Base-by-base conservation (phyloP, 495 filamentous ascomycete genomes). In the Penicillium riverlandense region DNA sequence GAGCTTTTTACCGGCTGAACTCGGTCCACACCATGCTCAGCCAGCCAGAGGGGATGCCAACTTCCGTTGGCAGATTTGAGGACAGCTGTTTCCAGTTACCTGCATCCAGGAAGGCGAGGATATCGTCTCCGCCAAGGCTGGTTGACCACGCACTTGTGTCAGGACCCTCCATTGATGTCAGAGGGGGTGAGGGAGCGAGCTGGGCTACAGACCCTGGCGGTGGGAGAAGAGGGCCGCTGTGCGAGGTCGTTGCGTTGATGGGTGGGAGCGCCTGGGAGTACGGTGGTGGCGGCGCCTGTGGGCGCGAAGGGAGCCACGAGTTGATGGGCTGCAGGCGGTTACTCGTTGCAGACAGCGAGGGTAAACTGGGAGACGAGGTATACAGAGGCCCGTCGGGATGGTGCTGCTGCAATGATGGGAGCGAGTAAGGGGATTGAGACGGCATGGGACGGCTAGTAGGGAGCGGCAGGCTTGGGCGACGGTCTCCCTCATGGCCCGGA, bases 21-120 rank as follows among this genome's bases (percentile, higher is more conserved):
- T 65, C 61, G 6, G 58, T 47, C 70, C 70, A 73, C 0, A 73
- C 52, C 1, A 62, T 50, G 43, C 59, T 71, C 7, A 73, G 47
- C 70, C 70, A 73, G 12, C 70, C 66, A 12, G 55, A 41, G 0
- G 67, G 62, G 22, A 66, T 48, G 2, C 66, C 66, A 11, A 66
- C 51, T 37, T 69, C 66, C 0, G 67, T 65, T 9, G 62, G 54
- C 14, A 56, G 42, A 29, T 58, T 53, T 11, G 53, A 41, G 5
- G 59, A 54, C 33, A 65, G 42, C 29, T 72, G 65, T 6, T 63
- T 51, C 48, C 62, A 60, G n/a, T 73, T 69, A 14, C 65, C 58
- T 9, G 71, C 74, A 37, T 69, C 70, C 12, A 74, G 50, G 52
- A 75, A 73, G 6, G 65, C 66, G 13, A 73, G 47, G 8, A 76